Evolutionary conservation across 78 protist genomes (phyloP).

Genomic region (Speleostelium caveatum): DNA sequence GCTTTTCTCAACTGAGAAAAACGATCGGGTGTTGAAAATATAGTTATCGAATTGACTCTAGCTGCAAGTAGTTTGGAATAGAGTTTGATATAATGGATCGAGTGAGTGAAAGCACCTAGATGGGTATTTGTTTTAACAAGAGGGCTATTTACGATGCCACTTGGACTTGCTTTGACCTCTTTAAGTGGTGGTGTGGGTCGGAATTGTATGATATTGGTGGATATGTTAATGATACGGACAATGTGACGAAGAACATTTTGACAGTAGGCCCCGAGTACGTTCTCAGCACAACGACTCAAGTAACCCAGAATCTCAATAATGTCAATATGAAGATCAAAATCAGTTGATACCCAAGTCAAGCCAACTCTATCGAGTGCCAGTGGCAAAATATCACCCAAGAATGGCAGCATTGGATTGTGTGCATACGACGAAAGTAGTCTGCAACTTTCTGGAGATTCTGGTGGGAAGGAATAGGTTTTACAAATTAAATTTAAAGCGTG

Average conservation of each 20-base stretch:
- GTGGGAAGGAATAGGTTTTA: slow-evolving; percentile 47
- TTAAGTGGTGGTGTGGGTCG: slow-evolving; percentile 76
- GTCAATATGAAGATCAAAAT: slow-evolving; percentile 65
- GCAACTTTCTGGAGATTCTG: slow-evolving; percentile 24
- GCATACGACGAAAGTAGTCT: slow-evolving; percentile 5
- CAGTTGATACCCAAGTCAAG: slow-evolving; percentile 72
- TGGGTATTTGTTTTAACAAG: slow-evolving; percentile 1
- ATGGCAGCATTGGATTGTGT: slow-evolving; percentile 50
- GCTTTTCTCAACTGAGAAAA: slow-evolving; percentile 60
- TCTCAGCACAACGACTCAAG: slow-evolving; percentile 65
- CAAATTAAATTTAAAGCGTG: slow-evolving; percentile 48
- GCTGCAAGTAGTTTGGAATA: slow-evolving; percentile 34
- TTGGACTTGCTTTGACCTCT: slow-evolving; percentile 22
- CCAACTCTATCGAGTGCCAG: slow-evolving; percentile 74
- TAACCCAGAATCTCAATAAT: slow-evolving; percentile 60
- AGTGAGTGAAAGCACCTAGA: slow-evolving; percentile 70
- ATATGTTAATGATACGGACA: slow-evolving; percentile 50
- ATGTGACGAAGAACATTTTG: slow-evolving; percentile 62
- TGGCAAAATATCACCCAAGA: slow-evolving; percentile 74
- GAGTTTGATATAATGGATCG: slow-evolving; percentile 51
- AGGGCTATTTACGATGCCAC: slow-evolving; percentile 15
- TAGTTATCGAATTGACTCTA: slow-evolving; percentile 43
- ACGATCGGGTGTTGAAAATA: slow-evolving; percentile 45
- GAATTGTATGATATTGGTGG: slow-evolving; percentile 60
- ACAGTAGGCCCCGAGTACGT: slow-evolving; percentile 54